phyloP scores from a whole-genome alignment of 495 filamentous ascomycete species.

The Cudoniella acicularis region DNA sequence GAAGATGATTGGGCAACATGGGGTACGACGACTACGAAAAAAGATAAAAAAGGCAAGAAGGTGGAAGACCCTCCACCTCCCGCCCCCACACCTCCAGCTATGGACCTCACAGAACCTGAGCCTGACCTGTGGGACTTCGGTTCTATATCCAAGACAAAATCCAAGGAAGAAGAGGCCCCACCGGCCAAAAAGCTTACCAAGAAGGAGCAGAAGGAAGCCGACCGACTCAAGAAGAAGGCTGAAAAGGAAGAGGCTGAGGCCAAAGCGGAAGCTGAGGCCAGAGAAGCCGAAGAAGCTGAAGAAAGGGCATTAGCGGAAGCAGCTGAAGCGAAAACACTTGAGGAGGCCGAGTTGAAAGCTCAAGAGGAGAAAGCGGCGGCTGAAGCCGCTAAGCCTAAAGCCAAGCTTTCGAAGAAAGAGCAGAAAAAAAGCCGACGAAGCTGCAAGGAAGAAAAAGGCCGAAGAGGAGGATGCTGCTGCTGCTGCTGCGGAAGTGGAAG shows the following conservation, averaged over 20 bases:
- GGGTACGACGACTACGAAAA: constrained; percentile 33
- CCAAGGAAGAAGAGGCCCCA: constrained; percentile 9
- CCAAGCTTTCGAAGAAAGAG: constrained; percentile 39
- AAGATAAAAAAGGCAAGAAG: constrained; percentile 35
- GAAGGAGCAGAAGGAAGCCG: constrained; percentile 8
- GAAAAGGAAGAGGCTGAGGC: constrained; percentile 19
- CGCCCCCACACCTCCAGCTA: constrained; percentile 36
- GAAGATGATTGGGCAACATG: constrained; percentile 35
- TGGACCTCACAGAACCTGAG: constrained; percentile 32
- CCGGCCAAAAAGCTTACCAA: constrained; percentile 6
- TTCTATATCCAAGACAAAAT: constrained; percentile 14
- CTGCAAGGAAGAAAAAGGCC: constrained; percentile 17
- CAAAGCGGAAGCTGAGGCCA: constrained; percentile 21
- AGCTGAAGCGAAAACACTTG: constrained; percentile 12
- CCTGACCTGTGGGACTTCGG: constrained; percentile 23
- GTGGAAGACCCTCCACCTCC: constrained; percentile 27
- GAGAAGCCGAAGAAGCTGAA: constrained; percentile 38
- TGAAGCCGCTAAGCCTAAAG: constrained; percentile 12
- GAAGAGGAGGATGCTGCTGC: constrained; percentile 22
- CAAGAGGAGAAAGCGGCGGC: constrained; percentile 12
- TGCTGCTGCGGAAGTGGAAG: not conserved
- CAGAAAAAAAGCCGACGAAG: constrained; percentile 21
- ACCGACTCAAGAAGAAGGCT: constrained; percentile 21
- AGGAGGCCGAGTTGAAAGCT: constrained; percentile 18
- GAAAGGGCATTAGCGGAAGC: constrained; percentile 13